Percentiles rank a stretch among this genome's conserved stretches.
These are phyloP conservation scores for Brachypodium distachyon DNA, from an alignment of 202 grass and related monocot species.

Conservation along the genomic window DNA sequence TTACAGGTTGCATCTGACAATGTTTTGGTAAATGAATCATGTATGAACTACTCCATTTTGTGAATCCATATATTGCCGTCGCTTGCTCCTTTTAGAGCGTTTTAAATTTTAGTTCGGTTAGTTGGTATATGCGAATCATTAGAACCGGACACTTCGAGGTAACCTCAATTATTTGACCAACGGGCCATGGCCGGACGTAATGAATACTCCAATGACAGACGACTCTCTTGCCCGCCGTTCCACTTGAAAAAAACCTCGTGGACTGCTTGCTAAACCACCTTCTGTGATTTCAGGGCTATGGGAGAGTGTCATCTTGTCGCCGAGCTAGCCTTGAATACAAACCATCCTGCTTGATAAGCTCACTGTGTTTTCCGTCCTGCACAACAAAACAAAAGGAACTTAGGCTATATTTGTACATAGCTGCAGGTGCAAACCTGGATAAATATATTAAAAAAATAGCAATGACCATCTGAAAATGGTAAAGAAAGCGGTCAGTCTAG, in stretches of 20 bases:
- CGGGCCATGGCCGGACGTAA: conserved; percentile 1
- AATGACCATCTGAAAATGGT: too few species aligned
- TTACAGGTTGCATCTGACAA: conserved; percentile 18
- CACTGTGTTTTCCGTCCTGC: conserved; percentile 74
- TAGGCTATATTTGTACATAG: background rate
- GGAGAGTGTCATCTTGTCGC: conserved; percentile 60
- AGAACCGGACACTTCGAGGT: background rate
- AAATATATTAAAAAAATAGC: too few species aligned
- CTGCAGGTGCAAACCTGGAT: too few species aligned
- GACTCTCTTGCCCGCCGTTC: background rate
- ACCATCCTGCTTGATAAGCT: conserved; percentile 72
- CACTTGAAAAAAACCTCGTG: conserved; percentile 9
- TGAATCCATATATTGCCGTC: background rate
- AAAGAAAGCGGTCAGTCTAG: too few species aligned
- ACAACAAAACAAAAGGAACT: conserved; percentile 10
- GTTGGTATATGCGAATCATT: background rate
- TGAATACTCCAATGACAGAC: conserved; percentile 9
- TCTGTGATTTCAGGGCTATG: conserved; percentile 24
- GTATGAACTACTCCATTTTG: background rate
- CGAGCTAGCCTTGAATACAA: conserved; percentile 82
- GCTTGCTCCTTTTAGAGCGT: background rate
- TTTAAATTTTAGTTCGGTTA: conserved; percentile 15
- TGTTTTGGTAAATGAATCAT: background rate
- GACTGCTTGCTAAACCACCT: conserved; percentile 20
- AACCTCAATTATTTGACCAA: background rate